Percentiles rank a stretch among this genome's conserved stretches.
These are phyloP conservation scores for Trametes sanguinea DNA, from an alignment of 768 basidiomycete genomes.

Conservation along the genomic window DNA sequence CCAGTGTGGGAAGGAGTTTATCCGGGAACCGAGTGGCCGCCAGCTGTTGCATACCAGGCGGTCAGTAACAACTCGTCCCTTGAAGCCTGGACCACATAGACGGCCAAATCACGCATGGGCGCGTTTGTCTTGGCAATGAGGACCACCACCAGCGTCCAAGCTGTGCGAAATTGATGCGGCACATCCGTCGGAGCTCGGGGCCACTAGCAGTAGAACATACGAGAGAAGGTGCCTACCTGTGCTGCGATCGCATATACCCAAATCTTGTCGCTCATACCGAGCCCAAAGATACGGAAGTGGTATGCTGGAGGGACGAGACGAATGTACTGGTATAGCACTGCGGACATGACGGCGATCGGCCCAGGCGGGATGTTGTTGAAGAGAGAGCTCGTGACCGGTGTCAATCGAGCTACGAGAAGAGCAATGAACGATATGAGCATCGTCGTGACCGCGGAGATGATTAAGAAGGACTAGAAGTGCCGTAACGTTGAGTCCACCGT, in stretches of 20 bases:
- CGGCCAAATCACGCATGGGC: background rate
- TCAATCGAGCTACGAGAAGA: conserved; percentile 60
- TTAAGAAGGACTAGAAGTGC: conserved; percentile 27
- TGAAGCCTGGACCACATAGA: background rate
- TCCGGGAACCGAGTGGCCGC: conserved; percentile 67
- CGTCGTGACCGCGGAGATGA: conserved; percentile 65
- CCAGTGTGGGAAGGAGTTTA: conserved; percentile 57
- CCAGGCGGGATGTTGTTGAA: conserved; percentile 78
- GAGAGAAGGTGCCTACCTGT: conserved; percentile 51
- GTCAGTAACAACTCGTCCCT: background rate
- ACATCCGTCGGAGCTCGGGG: background rate
- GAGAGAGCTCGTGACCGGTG: conserved; percentile 44
- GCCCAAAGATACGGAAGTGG: conserved; percentile 71
- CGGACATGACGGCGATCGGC: conserved; percentile 75
- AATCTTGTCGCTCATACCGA: conserved; percentile 75
- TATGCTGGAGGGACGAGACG: conserved; percentile 78
- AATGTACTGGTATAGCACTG: conserved; percentile 80
- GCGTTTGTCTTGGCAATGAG: background rate
- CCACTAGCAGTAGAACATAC: background rate
- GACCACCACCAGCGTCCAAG: background rate
- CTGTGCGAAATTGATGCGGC: background rate
- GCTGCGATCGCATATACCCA: conserved; percentile 70
- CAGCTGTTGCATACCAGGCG: conserved; percentile 47
- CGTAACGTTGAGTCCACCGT: conserved; percentile 4
- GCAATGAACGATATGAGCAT: conserved; percentile 68